Evolutionary conservation across 2,329 filamentous ascomycete genomes (phyloP), one percentile per base, ranked within the genome.

Genomic region (Alternaria incomplexa): DNA sequence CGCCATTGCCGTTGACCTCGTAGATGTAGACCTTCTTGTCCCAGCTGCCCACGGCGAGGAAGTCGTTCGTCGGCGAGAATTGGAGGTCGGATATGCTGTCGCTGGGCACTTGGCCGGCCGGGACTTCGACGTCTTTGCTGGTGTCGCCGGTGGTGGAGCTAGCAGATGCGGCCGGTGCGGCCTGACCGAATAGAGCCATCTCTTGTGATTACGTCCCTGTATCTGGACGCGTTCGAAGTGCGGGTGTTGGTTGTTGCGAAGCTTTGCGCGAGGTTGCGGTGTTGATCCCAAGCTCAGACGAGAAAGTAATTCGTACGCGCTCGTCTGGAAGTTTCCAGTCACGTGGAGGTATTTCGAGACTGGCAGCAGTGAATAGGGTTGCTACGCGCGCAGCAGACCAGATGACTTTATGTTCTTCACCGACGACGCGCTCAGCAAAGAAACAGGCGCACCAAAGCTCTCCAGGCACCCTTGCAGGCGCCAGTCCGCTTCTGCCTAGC

Each of bases 21-120:
- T 98, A 99, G 78, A 99, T 95, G 76, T 94, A 91, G 67, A 98
- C 93, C 80, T 97, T 97, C 84, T 96, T 97, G 82, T 99, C 96
- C 96, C 96, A 99, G 73, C 93, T 97, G 51, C 93, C 85, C 36
- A 97, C 92, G 23, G 95, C 93, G 17, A 99, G 86, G 78, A 96
- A 91, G 73, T 98, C 93, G 69, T 83, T 87, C 56, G 85, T 85
- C 1, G 91, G 89, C 13, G 91, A 94, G 83, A 97, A 99, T 52
- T 89, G 85, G 63, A 99, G 86, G 77, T 93, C 93, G 36, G 94
- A 94, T 75, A 98, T 91, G 80, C 91, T 92, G 82, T 99, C 96
- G 71, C 93, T 90, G 22, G 96, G 96, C 11, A 76, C 65, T 62
- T 75, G 67, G 13, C 92, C 91, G 68, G 90, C 87, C 63, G 84